phyloP scores from a whole-genome alignment of 1,284 basidiomycete species.

The Mycena sp. region DNA sequence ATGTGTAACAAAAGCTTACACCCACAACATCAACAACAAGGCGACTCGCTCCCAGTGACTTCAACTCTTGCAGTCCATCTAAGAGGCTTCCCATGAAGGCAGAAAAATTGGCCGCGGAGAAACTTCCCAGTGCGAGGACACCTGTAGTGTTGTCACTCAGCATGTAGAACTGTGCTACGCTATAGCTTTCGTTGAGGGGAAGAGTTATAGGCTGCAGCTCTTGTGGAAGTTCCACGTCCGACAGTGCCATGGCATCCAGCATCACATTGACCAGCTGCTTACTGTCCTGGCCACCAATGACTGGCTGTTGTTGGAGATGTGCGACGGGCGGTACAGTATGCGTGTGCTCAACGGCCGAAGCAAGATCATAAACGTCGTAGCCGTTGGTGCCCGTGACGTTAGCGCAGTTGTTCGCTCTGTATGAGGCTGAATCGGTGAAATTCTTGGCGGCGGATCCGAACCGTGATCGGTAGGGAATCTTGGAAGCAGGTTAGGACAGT shows the following conservation, averaged over 20 bases:
- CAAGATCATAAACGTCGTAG: constrained; percentile 48
- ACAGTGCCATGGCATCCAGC: constrained; percentile 55
- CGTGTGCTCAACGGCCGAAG: constrained; percentile 16
- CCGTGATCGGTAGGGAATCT: constrained; percentile 70
- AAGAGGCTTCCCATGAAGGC: constrained; percentile 56
- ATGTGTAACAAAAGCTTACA: constrained; percentile 14
- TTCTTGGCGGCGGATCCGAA: constrained; percentile 51
- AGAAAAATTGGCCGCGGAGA: constrained; percentile 55
- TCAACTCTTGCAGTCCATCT: constrained; percentile 58
- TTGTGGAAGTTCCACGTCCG: constrained; percentile 61
- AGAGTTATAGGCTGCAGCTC: constrained; percentile 50
- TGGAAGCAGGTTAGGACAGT: background rate
- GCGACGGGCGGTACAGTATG: constrained; percentile 38
- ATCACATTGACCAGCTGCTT: constrained; percentile 60
- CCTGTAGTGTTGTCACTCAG: constrained; percentile 64
- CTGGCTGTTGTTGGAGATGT: constrained; percentile 58
- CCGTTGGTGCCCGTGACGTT: constrained; percentile 63
- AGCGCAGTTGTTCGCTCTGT: constrained; percentile 62
- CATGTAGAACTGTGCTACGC: constrained; percentile 64
- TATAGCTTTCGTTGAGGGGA: constrained; percentile 55
- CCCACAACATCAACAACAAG: constrained; percentile 67
- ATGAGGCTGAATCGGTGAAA: constrained; percentile 62
- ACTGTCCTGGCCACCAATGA: constrained; percentile 45
- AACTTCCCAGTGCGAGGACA: constrained; percentile 67
- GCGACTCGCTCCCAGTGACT: constrained; percentile 57